Evolutionary conservation across 1,139 yeast species (phyloP), one percentile per base, ranked within the genome.

Genomic region (Protomyces pachydermus): DNA sequence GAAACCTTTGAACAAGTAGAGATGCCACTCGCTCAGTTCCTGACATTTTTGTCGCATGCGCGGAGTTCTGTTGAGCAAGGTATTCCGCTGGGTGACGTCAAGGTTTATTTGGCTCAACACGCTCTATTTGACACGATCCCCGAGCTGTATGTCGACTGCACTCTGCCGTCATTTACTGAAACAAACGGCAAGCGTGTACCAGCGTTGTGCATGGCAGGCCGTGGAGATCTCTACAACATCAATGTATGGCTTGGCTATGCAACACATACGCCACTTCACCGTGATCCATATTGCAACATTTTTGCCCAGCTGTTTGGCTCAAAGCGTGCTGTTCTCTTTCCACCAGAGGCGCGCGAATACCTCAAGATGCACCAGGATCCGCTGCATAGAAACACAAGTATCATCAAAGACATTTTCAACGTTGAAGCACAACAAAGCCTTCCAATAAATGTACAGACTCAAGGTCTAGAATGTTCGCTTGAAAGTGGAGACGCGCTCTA

Each of bases 221-320:
- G 46, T 12, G 52, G 56, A 18, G 62, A 58, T 23, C 39, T 58
- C n/a, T 58, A 58, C 53, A 58, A 52, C 52, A 58, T 58, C 56
- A 58, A 58, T 52, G 42, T 50, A 1, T 58, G 62, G 62, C 42
- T 58, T 16, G 62, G 62, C 16, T 32, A 25, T 23, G 25, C 56
- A 35, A 58, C 62, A 14, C 62, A 58, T 8, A 58, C 62, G 1
- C 62, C 62, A 28, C 48, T 57, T 8, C 62, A 58, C 42, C 54
- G 54, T 6, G 62, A 58, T 48, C 56, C 62, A n/a, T 58, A 58
- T 35, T 39, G 42, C 53, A 58, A 58, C 48, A 52, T 58, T 10
- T 58, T 58, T 34, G 56, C 45, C 14, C 62, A 58, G 35, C 53
- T 58, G 6, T n/a, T 18, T 34, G 42, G 52, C 18, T 32, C 32